A percentile compares a stretch with the other conserved stretches of the same genome.
Conservation (phyloP, 225 moss, liverwort and hornwort species). For the Straminergon stramineum region DNA sequence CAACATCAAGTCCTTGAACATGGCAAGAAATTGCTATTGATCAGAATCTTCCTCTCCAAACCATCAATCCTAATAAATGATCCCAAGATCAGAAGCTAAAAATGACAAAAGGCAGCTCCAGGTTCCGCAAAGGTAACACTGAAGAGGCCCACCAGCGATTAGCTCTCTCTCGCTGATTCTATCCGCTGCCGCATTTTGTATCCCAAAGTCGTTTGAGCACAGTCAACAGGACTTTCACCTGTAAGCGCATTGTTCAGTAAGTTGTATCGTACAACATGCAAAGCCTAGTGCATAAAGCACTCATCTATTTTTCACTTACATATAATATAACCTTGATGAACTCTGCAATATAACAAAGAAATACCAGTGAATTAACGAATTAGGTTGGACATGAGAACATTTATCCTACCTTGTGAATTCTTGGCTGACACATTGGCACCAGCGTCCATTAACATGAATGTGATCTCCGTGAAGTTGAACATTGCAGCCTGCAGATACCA, state of each 20-base stretch:
- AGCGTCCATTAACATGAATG: slow-evolving; percentile 83
- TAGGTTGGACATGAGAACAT: not conserved
- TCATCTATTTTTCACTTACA: not conserved
- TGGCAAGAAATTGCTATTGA: not conserved
- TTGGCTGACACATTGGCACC: slow-evolving; percentile 80
- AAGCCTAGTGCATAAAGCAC: not conserved
- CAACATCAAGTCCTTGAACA: slow-evolving; percentile 1
- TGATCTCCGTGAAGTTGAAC: slow-evolving; percentile 98
- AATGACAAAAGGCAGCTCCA: not conserved
- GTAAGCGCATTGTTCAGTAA: not conserved
- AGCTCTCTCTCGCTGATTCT: slow-evolving; percentile 23
- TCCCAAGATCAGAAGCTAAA: not conserved
- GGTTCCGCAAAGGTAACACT: not conserved
- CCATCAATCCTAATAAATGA: not conserved
- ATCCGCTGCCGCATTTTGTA: slow-evolving; percentile 86
- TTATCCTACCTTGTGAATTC: slow-evolving; percentile 78
- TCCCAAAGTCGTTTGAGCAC: slow-evolving; percentile 91
- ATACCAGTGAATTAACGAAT: not conserved
- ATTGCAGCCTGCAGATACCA: slow-evolving; percentile 70
- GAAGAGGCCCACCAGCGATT: not conserved
- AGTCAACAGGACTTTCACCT: slow-evolving; percentile 93
- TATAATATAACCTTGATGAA: not conserved
- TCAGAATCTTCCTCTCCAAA: not conserved
- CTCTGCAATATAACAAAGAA: not conserved
- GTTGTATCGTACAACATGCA: not conserved